phyloP scores from a whole-genome alignment of 2,329 filamentous ascomycete genomes.

The Nemania sp. region DNA sequence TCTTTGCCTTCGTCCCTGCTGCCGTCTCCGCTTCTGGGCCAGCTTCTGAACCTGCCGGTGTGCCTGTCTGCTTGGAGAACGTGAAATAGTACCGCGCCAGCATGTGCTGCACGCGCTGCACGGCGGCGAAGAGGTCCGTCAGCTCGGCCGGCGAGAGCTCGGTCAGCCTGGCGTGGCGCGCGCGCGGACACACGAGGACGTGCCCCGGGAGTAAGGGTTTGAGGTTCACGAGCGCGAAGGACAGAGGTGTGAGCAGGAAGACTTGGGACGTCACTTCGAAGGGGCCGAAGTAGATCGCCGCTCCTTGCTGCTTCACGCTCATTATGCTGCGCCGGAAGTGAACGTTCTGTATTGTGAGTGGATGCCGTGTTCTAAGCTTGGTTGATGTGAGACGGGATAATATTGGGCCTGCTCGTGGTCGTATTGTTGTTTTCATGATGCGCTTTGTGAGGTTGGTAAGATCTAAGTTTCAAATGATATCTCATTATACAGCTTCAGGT shows the following conservation, averaged over 20 bases:
- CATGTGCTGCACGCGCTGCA: conserved; percentile 80
- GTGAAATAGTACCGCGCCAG: conserved; percentile 62
- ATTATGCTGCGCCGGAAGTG: no score
- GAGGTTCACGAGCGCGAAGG: conserved; percentile 91
- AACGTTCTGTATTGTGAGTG: no score
- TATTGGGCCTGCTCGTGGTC: background rate
- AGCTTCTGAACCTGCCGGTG: no score
- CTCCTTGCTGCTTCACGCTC: background rate
- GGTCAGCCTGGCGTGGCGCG: conserved; percentile 69
- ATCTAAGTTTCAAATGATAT: no score
- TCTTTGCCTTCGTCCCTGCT: background rate
- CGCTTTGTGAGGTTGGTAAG: background rate
- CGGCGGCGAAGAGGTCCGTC: conserved; percentile 81
- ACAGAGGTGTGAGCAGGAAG: conserved; percentile 78
- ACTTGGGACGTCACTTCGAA: conserved; percentile 78
- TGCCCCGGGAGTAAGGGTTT: conserved; percentile 93
- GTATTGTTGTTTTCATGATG: conserved; percentile 17
- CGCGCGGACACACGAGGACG: conserved; percentile 82
- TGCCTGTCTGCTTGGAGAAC: background rate
- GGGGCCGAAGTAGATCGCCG: conserved; percentile 67
- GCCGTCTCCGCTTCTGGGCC: background rate
- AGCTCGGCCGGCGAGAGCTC: conserved; percentile 75
- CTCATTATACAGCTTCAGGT: background rate
- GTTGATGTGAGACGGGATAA: conserved; percentile 5
- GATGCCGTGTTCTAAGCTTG: no score